Base-by-base conservation (phyloP, 805 yeast genomes). In the Kodamaea jinghongensis region DNA sequence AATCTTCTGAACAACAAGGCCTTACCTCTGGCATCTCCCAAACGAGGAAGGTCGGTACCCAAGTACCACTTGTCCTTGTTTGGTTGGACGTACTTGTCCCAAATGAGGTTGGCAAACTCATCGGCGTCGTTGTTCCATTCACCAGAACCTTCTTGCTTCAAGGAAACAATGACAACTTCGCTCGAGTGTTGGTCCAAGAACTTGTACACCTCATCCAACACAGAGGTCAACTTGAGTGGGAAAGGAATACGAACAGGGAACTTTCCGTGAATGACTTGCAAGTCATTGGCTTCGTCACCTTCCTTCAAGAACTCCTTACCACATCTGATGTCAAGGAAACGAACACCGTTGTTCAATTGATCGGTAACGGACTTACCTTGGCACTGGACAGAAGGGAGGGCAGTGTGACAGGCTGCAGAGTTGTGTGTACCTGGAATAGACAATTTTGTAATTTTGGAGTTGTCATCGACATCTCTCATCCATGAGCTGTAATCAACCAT, bases 351-450 rank as follows among this genome's bases (percentile, higher is more conserved):
- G 38, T 73, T 60, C 63, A 85, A 73, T 60, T 85, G 93, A 2
- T 75, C 77, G 2, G 71, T 59, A 36, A 85, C 69, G 1, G 78
- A 59, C 6, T 68, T 75, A 12, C 78, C 83, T 58, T 85, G 93
- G 57, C 93, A 85, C 55, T 79, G 83, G 22, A 85, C 90, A 0
- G 87, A 78, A 20, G 91, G 91, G 33, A 83, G 62, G 2, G 90
- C 83, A 6, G 74, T 65, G 55, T 81, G 81, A 49, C 75, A 78
- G 4, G 91, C 91, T 10, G 84, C 87, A 30, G 86, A 73, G 56
- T 85, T 84, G 63, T 85, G 93, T n/a, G 91, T 84, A n/a, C 93
- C 93, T 7, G 91, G 89, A 37, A 85, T 67, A 0, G 90, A 67
- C 38, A 85, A 67, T 41, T 71, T 63, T 3, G 83, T 68, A 26